A percentile compares a stretch with the other conserved stretches of the same genome.
These are phyloP conservation scores for Fraxinus quadrangulata DNA, from an alignment of 257 asterid species.

Conservation along the genomic window DNA sequence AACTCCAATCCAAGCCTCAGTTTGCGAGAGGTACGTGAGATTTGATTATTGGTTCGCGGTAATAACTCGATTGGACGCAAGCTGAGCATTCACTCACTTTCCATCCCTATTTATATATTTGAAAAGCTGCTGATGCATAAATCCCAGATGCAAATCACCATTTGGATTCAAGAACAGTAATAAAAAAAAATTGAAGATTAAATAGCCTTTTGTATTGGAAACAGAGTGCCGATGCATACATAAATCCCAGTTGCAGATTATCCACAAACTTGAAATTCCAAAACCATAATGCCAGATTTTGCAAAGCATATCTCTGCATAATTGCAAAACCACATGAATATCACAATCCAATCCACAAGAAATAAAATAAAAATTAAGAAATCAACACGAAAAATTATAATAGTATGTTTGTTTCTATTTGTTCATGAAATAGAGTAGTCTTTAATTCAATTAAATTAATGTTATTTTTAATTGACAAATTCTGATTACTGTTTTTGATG, in stretches of 20 bases:
- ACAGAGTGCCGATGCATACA: not conserved
- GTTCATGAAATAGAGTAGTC: not conserved
- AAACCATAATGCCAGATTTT: not conserved
- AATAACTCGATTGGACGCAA: too few relatives aligned
- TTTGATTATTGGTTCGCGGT: too few relatives aligned
- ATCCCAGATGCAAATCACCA: too few relatives aligned
- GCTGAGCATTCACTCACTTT: too few relatives aligned
- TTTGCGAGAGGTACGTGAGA: too few relatives aligned
- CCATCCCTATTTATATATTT: too few relatives aligned
- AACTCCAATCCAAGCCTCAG: too few relatives aligned
- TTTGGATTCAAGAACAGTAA: not conserved
- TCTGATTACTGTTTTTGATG: not conserved
- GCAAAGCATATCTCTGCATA: too few relatives aligned
- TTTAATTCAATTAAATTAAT: too few relatives aligned
- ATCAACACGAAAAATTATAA: not conserved
- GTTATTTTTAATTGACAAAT: not conserved
- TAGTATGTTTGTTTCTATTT: not conserved
- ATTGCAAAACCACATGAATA: not conserved
- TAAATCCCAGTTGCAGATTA: not conserved
- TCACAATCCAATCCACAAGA: not conserved
- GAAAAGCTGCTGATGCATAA: not conserved
- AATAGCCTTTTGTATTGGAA: not conserved
- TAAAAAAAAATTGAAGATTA: not conserved
- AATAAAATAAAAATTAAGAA: not conserved
- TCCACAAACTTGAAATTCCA: not conserved